Evolutionary conservation across 257 asterid genomes (phyloP).

Genomic region (Scutellaria minor): DNA sequence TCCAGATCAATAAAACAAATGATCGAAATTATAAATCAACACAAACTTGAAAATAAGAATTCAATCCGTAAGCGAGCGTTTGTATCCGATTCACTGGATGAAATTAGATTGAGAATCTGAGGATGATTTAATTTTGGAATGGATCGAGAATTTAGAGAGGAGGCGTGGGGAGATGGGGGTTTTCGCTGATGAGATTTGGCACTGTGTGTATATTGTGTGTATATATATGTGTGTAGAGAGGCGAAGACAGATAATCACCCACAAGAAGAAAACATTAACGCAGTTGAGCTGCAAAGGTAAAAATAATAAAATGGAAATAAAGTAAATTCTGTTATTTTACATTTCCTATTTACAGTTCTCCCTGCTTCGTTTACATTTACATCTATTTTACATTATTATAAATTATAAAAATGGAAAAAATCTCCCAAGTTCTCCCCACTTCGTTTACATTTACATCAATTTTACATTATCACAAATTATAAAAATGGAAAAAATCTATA

Average conservation of each 20-base stretch:
- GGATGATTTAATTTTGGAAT: constrained; percentile 44
- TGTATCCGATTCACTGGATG: constrained; percentile 36
- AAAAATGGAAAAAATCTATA: no score
- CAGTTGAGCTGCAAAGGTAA: constrained; percentile 25
- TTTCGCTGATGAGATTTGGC: constrained; percentile 58
- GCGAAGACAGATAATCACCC: constrained; percentile 24
- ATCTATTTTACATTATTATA: background rate
- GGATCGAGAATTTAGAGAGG: constrained; percentile 67
- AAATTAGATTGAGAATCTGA: constrained; percentile 42
- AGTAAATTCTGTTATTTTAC: constrained; percentile 6
- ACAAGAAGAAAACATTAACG: constrained; percentile 26
- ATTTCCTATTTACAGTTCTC: background rate
- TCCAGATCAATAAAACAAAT: constrained; percentile 46
- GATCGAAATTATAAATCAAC: constrained; percentile 30
- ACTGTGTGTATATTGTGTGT: constrained; percentile 39
- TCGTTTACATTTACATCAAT: background rate
- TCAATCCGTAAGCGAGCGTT: constrained; percentile 26
- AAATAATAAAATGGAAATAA: constrained; percentile 2
- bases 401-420: background rate
- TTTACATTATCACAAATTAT: background rate
- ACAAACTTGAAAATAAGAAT: constrained; percentile 16
- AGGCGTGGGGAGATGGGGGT: constrained; percentile 46
- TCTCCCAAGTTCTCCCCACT: background rate
- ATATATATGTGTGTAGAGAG: constrained; percentile 35
- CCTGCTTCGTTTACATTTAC: background rate